Conservation (phyloP, 2,329 filamentous ascomycete species). For the Beauveria sp. region DNA sequence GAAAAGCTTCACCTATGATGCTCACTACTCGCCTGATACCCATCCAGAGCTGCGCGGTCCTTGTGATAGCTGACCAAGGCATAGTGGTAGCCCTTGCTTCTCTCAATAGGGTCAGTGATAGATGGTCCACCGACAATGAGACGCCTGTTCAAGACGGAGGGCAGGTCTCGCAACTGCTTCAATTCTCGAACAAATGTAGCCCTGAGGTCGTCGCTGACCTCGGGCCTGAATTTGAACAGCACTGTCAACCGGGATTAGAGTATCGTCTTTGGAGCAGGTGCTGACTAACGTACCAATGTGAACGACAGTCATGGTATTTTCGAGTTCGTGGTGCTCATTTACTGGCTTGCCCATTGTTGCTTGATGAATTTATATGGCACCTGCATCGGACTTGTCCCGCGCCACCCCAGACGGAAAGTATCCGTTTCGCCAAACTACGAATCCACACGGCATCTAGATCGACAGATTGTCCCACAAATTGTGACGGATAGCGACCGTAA, state of each 20-base stretch:
- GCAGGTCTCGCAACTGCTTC: slow-evolving; percentile 38
- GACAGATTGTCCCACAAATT: background rate
- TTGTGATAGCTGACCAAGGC: slow-evolving; percentile 44
- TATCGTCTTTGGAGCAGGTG: background rate
- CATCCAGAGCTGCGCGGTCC: slow-evolving; percentile 34
- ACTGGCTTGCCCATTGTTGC: background rate
- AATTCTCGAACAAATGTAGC: slow-evolving; percentile 38
- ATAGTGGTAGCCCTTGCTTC: slow-evolving; percentile 45
- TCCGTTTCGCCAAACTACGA: background rate
- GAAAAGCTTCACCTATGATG: slow-evolving; percentile 35
- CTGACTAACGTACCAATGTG: slow-evolving; percentile 24
- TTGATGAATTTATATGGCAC: background rate
- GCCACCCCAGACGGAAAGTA: background rate
- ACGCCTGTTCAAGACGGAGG: slow-evolving; percentile 39
- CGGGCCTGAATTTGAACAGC: slow-evolving; percentile 39
- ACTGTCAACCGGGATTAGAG: slow-evolving; percentile 24
- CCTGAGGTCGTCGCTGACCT: slow-evolving; percentile 34
- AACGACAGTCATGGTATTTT: slow-evolving; percentile 24
- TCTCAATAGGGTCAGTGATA: slow-evolving; percentile 41
- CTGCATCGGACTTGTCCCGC: slow-evolving; percentile 1
- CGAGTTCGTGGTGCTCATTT: background rate
- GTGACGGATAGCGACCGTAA: too few relatives aligned
- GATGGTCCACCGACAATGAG: slow-evolving; percentile 45
- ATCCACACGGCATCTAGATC: background rate
- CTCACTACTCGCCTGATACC: slow-evolving; percentile 45